Evolutionary conservation across 805 yeast genomes (phyloP), one percentile per base, ranked within the genome.

Genomic region (Suhomyces xylopsoci): DNA sequence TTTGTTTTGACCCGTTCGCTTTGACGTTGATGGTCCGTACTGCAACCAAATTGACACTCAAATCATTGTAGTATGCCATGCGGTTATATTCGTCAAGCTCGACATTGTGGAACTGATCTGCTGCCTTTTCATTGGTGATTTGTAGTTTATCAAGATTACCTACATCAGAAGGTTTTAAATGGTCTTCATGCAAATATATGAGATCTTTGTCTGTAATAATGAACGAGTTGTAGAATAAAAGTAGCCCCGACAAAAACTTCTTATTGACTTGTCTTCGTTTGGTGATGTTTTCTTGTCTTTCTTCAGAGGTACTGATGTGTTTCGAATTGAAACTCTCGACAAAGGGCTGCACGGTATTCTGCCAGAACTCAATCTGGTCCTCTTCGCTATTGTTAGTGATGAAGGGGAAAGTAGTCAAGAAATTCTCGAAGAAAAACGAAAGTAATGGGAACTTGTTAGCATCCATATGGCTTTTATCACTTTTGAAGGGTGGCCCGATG

Each of bases 401-500:
- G 62, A 91, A 85, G 0, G 99, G 98, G 60, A 93, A 87, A 1
- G 86, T 81, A 49, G 77, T 74, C 2, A 92, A 67, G 54, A 85
- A 86, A 44, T 81, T 73, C 47, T 75, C 66, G 64, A 92, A 83
- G 55, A 90, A 80, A 68, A 79, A 89, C 56, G 86, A 74, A 20
- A 87, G 63, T 41, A 92, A 65, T 0, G 97, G 97, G 59, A 88
- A 83, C 7, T 25, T 8, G 25, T 34, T 25, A 7, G 20, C 28
- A 17, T 9, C 41, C 15, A 15, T 7, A 22, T 77, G 74, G 3
- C 70, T 66, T 40, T 65, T 12, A 55, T 76, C 80, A 8, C 68
- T 66, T 32, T 76, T 67, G 66, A 93, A 93, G 1, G 98, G 98
- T 19, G 79, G 78, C 0, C 97, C 97, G 59, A 93, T 79, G 48